Percentiles rank a stretch among this genome's conserved stretches.
These are phyloP conservation scores for Backusella morwellensis DNA, from an alignment of 192 early-diverging fungal genomes.

Conservation along the genomic window DNA sequence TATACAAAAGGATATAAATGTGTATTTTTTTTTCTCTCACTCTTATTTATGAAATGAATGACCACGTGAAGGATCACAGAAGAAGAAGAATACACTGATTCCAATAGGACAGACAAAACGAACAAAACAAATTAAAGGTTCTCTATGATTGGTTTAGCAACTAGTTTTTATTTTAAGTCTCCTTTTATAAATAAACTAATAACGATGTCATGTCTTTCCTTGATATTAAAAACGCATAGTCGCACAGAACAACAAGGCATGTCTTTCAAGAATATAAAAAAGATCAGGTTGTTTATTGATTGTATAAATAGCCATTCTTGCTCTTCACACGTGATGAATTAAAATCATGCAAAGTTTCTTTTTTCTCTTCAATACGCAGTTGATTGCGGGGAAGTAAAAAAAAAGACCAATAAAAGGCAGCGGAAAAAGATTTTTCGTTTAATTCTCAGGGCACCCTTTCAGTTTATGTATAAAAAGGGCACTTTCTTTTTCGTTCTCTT, in stretches of 20 bases:
- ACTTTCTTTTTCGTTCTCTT: not conserved
- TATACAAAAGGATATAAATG: too few relatives aligned
- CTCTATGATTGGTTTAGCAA: not conserved
- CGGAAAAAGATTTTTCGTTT: not conserved
- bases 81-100: not conserved
- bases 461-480: not conserved
- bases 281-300: not conserved
- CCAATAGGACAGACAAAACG: not conserved
- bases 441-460: not conserved
- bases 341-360: conserved; percentile 5
- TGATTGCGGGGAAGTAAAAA: not conserved
- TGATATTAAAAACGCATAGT: not conserved
- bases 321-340: not conserved
- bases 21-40: not conserved
- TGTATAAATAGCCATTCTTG: not conserved
- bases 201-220: too few relatives aligned
- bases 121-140: not conserved
- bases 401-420: not conserved
- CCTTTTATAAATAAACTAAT: not conserved
- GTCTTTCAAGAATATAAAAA: not conserved
- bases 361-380: not conserved
- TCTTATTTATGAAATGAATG: not conserved
- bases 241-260: not conserved
- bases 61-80: not conserved
- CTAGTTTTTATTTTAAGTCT: not conserved